These are phyloP conservation scores for Chernovozyma aurita DNA, from an alignment of 1,139 yeast genomes.

Conservation along the genomic window DNA sequence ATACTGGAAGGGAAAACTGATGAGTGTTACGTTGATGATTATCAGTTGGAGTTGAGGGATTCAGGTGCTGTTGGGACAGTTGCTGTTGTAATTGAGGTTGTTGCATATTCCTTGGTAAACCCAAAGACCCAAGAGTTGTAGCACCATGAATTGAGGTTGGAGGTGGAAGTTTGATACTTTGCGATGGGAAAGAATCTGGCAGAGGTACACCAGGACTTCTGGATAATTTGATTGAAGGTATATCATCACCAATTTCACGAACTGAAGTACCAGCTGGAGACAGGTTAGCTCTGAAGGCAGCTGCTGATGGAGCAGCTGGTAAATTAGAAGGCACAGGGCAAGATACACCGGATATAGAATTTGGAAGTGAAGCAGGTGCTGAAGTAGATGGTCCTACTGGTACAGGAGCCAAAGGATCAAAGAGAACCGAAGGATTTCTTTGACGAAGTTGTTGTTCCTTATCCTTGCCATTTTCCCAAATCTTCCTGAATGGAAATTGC, in stretches of 20 bases:
- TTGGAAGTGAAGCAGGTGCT: background rate
- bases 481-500: conserved; percentile 25
- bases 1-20: conserved; percentile 9
- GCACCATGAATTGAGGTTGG: conserved; percentile 11
- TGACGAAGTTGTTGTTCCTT: conserved; percentile 15
- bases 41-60: background rate
- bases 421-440: conserved; percentile 33
- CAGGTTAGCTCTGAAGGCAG: background rate
- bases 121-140: background rate
- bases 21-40: background rate
- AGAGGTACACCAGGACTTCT: background rate
- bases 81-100: too few relatives aligned
- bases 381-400: conserved; percentile 8
- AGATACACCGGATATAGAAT: background rate
- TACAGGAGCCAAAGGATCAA: conserved; percentile 36
- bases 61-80: too few relatives aligned
- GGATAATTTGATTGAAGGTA: background rate
- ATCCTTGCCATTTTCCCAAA: conserved; percentile 25
- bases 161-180: conserved; percentile 15
- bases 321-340: background rate
- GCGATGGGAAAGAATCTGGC: background rate
- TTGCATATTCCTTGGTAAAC: background rate
- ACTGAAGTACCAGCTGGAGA: background rate
- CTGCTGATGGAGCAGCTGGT: background rate
- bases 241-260: background rate